Evolutionary conservation across 805 yeast species (phyloP).

Genomic region (Pichia rugopelliculosa): DNA sequence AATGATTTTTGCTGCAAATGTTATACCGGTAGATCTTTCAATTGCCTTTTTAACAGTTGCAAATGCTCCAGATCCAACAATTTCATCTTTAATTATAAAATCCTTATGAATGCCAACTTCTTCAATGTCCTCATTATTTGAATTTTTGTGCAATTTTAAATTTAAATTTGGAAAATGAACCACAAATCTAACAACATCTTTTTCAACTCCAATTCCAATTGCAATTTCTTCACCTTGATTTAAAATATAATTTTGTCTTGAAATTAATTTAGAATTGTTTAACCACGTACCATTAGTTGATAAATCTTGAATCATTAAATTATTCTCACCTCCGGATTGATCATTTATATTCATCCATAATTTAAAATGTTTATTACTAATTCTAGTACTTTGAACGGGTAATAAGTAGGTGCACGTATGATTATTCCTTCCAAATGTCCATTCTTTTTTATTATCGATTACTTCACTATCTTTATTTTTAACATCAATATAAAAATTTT

Average conservation of each 20-base stretch:
- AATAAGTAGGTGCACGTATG: constrained; percentile 55
- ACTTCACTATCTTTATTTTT: constrained; percentile 12
- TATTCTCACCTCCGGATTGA: constrained; percentile 7
- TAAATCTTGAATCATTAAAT: constrained; percentile 55
- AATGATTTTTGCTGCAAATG: constrained; percentile 88
- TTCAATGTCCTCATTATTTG: not conserved
- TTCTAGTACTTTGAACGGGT: constrained; percentile 50
- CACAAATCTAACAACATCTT: constrained; percentile 53
- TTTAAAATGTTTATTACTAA: constrained; percentile 66
- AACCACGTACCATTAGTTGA: constrained; percentile 93
- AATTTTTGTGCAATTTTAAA: constrained; percentile 2
- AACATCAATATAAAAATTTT: constrained; percentile 27
- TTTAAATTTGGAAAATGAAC: constrained; percentile 36
- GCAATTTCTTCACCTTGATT: constrained; percentile 91
- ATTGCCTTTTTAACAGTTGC: constrained; percentile 91
- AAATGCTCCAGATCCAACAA: constrained; percentile 97
- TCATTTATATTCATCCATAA: constrained; percentile 43
- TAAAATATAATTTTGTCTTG: constrained; percentile 70
- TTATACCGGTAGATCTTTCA: constrained; percentile 75
- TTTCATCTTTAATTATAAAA: constrained; percentile 74
- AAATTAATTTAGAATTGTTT: constrained; percentile 65
- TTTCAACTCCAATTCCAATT: constrained; percentile 78
- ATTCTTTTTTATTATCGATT: constrained; percentile 23
- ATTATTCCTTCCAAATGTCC: constrained; percentile 61
- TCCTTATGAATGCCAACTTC: constrained; percentile 30